These are phyloP conservation scores for Suhomyces terraborum DNA, from an alignment of 1,139 yeast species.

Conservation along the genomic window DNA sequence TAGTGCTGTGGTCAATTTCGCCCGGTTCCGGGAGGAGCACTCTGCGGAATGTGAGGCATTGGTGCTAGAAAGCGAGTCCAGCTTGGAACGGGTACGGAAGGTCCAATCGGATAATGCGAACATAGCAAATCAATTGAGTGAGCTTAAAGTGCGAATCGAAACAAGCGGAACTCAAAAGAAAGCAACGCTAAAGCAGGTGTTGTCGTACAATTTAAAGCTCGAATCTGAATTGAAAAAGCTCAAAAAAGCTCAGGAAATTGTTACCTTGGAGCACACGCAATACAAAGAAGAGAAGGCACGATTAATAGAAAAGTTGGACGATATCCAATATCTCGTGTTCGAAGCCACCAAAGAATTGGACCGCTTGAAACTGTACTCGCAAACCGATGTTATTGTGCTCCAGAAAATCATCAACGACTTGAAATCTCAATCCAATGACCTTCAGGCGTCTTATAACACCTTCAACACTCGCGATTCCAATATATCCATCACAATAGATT, in stretches of 20 bases:
- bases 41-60: constrained; percentile 66
- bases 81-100: constrained; percentile 40
- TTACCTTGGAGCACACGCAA: constrained; percentile 65
- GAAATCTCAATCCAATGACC: constrained; percentile 44
- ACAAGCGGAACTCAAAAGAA: constrained; percentile 25
- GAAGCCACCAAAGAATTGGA: constrained; percentile 64
- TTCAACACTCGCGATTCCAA: constrained; percentile 54
- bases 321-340: constrained; percentile 51
- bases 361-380: constrained; percentile 58
- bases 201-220: constrained; percentile 56
- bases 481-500: constrained; percentile 56
- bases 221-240: constrained; percentile 66
- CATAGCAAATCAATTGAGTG: constrained; percentile 45
- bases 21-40: constrained; percentile 79
- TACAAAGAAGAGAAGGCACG: constrained; percentile 65
- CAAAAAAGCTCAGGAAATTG: constrained; percentile 62
- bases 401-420: constrained; percentile 59
- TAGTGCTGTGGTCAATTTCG: constrained; percentile 85
- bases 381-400: constrained; percentile 62
- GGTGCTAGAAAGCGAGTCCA: constrained; percentile 55
- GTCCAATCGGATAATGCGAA: constrained; percentile 40
- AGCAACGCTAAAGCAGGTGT: constrained; percentile 48
- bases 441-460: constrained; percentile 35
- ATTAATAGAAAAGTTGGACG: constrained; percentile 57
- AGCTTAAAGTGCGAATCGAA: constrained; percentile 34